A percentile compares a stretch with the other conserved stretches of the same genome.
Conservation (phyloP, 2,329 filamentous ascomycete species). For the Colletotrichum sidae region DNA sequence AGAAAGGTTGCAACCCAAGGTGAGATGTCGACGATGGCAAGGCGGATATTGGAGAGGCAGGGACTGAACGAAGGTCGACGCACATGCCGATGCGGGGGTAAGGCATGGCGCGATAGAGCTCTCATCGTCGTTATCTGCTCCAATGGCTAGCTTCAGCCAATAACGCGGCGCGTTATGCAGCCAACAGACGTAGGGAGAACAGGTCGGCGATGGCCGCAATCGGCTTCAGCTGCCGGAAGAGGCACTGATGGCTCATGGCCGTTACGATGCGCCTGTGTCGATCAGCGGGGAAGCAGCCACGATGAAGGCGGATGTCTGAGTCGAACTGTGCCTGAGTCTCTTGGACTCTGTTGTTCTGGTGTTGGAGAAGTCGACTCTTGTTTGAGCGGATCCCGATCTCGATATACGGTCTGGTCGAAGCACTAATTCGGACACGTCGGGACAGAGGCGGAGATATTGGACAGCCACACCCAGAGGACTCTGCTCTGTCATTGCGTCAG, state of each 20-base stretch:
- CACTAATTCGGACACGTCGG: too few species aligned
- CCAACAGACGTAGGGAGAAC: background rate
- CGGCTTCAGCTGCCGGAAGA: slow-evolving; percentile 21
- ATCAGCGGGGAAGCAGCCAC: slow-evolving; percentile 14
- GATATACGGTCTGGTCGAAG: too few species aligned
- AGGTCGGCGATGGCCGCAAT: slow-evolving; percentile 19
- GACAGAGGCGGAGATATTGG: too few species aligned
- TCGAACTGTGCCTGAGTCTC: too few species aligned
- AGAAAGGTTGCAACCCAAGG: background rate
- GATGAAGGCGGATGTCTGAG: background rate
- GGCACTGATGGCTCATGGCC: slow-evolving; percentile 4
- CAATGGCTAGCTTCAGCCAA: slow-evolving; percentile 6
- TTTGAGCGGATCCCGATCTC: too few species aligned
- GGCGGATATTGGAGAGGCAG: slow-evolving; percentile 4
- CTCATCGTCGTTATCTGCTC: slow-evolving; percentile 13
- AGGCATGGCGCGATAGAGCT: slow-evolving; percentile 5
- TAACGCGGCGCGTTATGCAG: background rate
- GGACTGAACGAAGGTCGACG: background rate
- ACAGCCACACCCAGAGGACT: too few species aligned
- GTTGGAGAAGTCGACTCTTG: too few species aligned
- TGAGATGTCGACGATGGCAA: slow-evolving; percentile 1
- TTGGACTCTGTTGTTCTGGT: background rate
- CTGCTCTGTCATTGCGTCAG: too few species aligned
- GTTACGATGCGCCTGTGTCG: slow-evolving; percentile 23
- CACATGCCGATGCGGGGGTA: slow-evolving; percentile 11